Evolutionary conservation across 176 grass and related monocot species (phyloP), one percentile per base, ranked within the genome.

Genomic region (Phragmites australis): DNA sequence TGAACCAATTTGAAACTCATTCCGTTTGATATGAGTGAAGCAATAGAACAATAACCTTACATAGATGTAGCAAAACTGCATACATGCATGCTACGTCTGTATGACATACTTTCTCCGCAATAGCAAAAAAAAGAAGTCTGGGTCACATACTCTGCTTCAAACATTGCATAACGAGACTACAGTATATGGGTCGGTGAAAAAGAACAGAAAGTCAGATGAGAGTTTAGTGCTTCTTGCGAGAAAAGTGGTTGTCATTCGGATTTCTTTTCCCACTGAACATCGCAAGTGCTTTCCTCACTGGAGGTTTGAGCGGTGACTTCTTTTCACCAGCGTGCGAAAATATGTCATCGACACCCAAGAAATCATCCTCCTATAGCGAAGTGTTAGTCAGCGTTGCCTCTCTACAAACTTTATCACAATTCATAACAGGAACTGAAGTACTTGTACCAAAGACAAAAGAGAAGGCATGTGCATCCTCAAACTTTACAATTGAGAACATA

Each of bases 181-280:
- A 9, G 11, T 22, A 39, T 8, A 71, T 68, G 26, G 6, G 21
- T 44, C 14, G 15, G 34, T 5, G 7, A 26, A 70, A 53, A 48
- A 30, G 14, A 78, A 11, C 9, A 57, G 1, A 47, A 49, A n/a
- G 29, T 8, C 26, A 29, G 3, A 12, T 6, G 14, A 18, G 10
- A 60, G 47, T 45, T 81, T 75, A 99, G 51, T 57, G 75, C 81
- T 86, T 95, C 72, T 78, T 89, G 18, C 92, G 90, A 82, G 90
- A 91, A 54, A 95, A 99, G 82, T 99, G 96, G 51, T 99, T 99
- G 75, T 99, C 96, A 42, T 99, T 95, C 10, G 96, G 96, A 78
- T 99, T 99, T 82, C 87, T 89, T 58, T 88, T 99, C 60, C 96
- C 96, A 61, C 96, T 84, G 50, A 95, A 99, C 85, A 99, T 81